Evolutionary conservation across 2,329 filamentous ascomycete genomes (phyloP).

Genomic region (Penicillium sp.): DNA sequence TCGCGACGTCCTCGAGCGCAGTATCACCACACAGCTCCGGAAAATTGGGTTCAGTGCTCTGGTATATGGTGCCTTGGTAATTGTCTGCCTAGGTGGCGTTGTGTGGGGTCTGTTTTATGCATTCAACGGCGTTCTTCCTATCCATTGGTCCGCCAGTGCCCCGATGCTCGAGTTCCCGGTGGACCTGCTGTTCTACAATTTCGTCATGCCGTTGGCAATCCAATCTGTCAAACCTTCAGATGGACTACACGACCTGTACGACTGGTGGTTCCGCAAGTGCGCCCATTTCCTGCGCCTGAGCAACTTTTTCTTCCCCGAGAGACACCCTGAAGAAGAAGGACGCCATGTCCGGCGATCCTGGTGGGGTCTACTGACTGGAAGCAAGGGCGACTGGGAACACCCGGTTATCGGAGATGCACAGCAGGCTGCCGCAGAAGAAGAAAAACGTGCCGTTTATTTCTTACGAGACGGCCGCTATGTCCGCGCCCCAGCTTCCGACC

Average conservation of each 20-base stretch:
- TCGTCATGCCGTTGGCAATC: constrained; percentile 86
- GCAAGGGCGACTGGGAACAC: constrained; percentile 47
- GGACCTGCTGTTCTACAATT: constrained; percentile 95
- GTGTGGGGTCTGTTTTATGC: constrained; percentile 84
- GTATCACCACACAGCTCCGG: constrained; percentile 86
- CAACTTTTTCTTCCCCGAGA: constrained; percentile 90
- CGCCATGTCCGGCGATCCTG: constrained; percentile 66
- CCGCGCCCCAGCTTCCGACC: constrained; percentile 90
- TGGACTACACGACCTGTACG: constrained; percentile 82
- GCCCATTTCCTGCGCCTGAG: constrained; percentile 80
- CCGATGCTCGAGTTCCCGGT: constrained; percentile 93
- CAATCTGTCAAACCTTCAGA: constrained; percentile 85
- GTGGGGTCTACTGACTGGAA: constrained; percentile 48
- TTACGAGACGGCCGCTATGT: constrained; percentile 80
- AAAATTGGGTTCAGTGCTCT: constrained; percentile 97
- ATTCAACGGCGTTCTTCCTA: constrained; percentile 76
- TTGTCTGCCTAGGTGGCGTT: constrained; percentile 91
- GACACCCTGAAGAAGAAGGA: constrained; percentile 81
- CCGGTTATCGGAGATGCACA: constrained; percentile 44
- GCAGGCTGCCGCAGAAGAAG: constrained; percentile 48
- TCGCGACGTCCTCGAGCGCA: constrained; percentile 92
- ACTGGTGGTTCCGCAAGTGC: constrained; percentile 94
- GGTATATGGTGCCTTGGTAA: constrained; percentile 91
- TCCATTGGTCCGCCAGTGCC: constrained; percentile 91
- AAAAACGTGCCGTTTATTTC: constrained; percentile 56